Evolutionary conservation across 805 yeast species (phyloP), one percentile per base, ranked within the genome.

Genomic region (Saturnispora hagleri): DNA sequence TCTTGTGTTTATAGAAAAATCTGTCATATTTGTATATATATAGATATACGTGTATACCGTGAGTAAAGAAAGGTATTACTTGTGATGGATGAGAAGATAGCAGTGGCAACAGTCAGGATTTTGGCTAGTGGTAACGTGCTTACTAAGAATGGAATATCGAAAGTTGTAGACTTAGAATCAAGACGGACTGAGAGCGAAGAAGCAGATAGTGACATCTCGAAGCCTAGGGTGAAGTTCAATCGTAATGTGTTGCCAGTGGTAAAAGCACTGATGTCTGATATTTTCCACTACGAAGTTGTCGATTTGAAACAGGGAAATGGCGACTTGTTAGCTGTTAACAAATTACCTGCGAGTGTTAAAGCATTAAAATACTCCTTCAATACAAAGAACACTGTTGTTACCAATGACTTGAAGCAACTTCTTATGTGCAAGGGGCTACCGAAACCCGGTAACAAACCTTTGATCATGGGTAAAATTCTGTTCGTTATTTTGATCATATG

Each of bases 141-240:
- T 15, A 33, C 44, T 9, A 63, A 60, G 44, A 57, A 54, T 7
- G 51, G 55, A 26, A 55, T 68, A 8, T 31, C 63, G 9, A 67
- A 64, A 45, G 48, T 65, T 3, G 51, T 61, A 50, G 70, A 64
- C 31, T 48, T 61, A 5, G 70, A 65, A 46, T 55, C 57, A 5
- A 68, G 62, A 38, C 60, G 27, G 12, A 34, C 9, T 12, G 22
- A 38, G 17, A 38, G 22, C 22, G 42, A 38, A n/a, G 42, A 18
- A 9, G 42, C 9, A 18, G 42, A 38, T 3, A 7, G 13, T 10
- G 42, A 38, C 4, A 38, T 13, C 12, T 7, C 46, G 5, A 59
- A 43, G 65, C 66, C 5, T 49, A 58, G 5, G 61, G 64, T 22
- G 26, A 63, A 61, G 31, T 64, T 65, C 47, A 62, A 55, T 22